These are phyloP conservation scores for Alternaria triticimaculans DNA, from an alignment of 2,329 filamentous ascomycete genomes.

Conservation along the genomic window DNA sequence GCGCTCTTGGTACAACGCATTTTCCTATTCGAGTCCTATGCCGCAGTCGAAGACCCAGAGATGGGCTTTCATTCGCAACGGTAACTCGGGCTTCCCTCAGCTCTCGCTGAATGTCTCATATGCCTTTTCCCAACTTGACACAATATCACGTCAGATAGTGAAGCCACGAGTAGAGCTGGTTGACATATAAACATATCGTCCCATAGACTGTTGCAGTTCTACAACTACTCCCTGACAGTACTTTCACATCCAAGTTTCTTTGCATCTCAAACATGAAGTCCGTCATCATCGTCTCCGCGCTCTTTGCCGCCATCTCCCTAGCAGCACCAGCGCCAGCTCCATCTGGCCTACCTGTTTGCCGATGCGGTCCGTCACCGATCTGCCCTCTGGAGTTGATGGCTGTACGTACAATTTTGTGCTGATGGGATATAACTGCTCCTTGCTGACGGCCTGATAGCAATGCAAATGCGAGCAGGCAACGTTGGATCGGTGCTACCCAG, in stretches of 20 bases:
- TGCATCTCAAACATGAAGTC: neutral
- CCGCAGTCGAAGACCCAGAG: neutral
- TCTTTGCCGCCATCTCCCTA: neutral
- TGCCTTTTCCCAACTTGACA: neutral
- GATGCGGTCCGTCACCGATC: neutral
- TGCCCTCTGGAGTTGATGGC: neutral
- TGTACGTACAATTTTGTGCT: neutral
- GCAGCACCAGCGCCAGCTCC: neutral
- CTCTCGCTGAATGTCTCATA: neutral
- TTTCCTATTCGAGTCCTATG: neutral
- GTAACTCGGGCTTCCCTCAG: neutral
- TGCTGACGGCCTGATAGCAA: neutral
- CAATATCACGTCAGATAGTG: neutral
- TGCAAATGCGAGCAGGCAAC: neutral
- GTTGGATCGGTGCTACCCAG: neutral
- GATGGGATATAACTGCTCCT: neutral
- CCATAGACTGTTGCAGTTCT: rapidly evolving
- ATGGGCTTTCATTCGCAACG: neutral
- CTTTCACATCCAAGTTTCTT: neutral
- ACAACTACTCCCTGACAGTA: rapidly evolving
- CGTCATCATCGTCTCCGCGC: neutral
- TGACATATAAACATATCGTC: neutral
- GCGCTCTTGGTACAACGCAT: neutral
- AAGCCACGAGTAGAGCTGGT: neutral
- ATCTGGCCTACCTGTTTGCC: neutral